A percentile compares a stretch with the other conserved stretches of the same genome.
phyloP scores from a whole-genome alignment of 176 grass and related monocot species.

The Secale cereale region DNA sequence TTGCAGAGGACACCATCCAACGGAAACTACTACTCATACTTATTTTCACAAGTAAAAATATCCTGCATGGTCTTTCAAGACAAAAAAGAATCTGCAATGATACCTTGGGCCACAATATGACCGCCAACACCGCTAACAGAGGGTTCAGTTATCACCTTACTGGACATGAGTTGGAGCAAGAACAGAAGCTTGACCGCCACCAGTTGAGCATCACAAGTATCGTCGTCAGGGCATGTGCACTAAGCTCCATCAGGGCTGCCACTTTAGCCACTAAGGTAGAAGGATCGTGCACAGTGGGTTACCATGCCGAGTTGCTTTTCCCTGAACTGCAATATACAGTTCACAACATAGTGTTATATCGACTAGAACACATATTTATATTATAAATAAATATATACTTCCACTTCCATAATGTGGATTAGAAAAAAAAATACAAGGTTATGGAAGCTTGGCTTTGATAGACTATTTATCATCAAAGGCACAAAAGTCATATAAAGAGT shows the following conservation, averaged over 20 bases:
- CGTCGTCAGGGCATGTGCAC: conserved; percentile 74
- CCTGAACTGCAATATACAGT: conserved; percentile 53
- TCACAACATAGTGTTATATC: background rate
- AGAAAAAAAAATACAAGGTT: background rate
- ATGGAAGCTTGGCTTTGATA: background rate
- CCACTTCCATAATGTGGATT: background rate
- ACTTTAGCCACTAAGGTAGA: conserved; percentile 64
- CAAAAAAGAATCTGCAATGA: too few relatives aligned
- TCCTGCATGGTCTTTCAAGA: too few relatives aligned
- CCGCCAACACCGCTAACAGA: too few relatives aligned
- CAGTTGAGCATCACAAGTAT: conserved; percentile 27
- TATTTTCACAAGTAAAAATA: too few relatives aligned
- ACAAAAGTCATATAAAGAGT: background rate
- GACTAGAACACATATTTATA: background rate
- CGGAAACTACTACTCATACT: too few relatives aligned
- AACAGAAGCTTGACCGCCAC: background rate
- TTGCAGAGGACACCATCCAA: too few relatives aligned
- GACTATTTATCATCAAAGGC: background rate
- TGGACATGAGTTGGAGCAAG: too few relatives aligned
- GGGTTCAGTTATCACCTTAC: too few relatives aligned
- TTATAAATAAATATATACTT: background rate
- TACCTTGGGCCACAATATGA: too few relatives aligned
- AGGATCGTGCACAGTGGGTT: conserved; percentile 66
- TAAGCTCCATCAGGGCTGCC: conserved; percentile 63
- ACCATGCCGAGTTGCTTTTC: conserved; percentile 79